Evolutionary conservation across 2,329 filamentous ascomycete species (phyloP), one percentile per base, ranked within the genome.

Genomic region (Colletotrichum ledebouriae): DNA sequence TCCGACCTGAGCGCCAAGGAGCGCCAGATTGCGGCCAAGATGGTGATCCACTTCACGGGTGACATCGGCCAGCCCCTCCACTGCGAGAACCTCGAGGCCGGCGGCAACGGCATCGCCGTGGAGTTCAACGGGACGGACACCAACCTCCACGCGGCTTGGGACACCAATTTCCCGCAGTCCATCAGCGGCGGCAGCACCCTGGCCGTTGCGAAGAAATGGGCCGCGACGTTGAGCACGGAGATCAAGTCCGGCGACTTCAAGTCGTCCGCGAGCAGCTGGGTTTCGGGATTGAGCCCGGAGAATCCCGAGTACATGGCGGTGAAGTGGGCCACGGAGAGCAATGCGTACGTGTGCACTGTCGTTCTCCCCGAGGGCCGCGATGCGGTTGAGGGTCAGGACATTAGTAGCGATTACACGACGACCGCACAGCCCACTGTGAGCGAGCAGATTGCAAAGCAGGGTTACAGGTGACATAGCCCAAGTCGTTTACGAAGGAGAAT

Each of bases 91-190:
- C 46, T 71, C 42, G 69, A 71, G 37, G 37, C 29, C 46, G 70
- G 70, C 62, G 70, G 70, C 39, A 72, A 71, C 63, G 69, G 52
- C 55, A 86, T 90, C 70, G 71, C 77, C 1, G 88, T 90, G 6
- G 78, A 77, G 1, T 90, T 87, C 74, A 77, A 83, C 59, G 81
- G 82, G 13, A 78, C 82, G 25, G 72, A 74, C 42, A 86, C 85
- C 33, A 90, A 91, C 74, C 80, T 91, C 6, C 89, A 90, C 75
- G 75, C 84, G 4, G 81, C 86, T 58, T 90, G 88, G 89, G 89
- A 90, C 74, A 87, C 84, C 6, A 78, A 82, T 57, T 89, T 90
- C 69, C 84, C 86, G 11, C 82, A 87, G 73, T 77, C 57, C 63
- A 77, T 59, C 75, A 80, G 78, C 1, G 81, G 80, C 62, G 80